These are phyloP conservation scores for Tricholoma terreum DNA, from an alignment of 768 basidiomycete genomes.

Conservation along the genomic window DNA sequence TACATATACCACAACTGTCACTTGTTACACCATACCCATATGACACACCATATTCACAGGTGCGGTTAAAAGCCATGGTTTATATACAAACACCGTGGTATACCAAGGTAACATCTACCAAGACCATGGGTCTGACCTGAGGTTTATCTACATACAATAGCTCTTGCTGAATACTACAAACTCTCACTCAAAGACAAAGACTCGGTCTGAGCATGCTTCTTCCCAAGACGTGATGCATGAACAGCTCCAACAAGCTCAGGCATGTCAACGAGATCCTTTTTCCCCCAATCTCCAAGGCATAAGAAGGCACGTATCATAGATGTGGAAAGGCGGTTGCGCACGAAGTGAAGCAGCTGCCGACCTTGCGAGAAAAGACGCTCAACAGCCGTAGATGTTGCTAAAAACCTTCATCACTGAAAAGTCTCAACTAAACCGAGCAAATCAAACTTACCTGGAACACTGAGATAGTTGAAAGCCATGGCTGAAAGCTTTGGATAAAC, in stretches of 20 bases:
- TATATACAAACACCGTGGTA: neutral
- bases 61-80: neutral
- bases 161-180: neutral
- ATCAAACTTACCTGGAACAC: no score
- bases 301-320: slow-evolving; percentile 12
- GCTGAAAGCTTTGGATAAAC: no score
- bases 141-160: neutral
- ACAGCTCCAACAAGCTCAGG: slow-evolving; percentile 5
- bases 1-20: neutral
- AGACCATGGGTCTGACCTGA: neutral
- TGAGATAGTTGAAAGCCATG: no score
- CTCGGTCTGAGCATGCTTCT: neutral
- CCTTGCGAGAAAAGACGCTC: slow-evolving; percentile 19
- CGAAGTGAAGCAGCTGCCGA: slow-evolving; percentile 17
- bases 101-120: neutral
- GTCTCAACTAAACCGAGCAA: no score
- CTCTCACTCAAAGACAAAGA: neutral
- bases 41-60: neutral
- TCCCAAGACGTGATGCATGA: neutral
- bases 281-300: slow-evolving; percentile 20
- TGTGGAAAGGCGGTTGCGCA: slow-evolving; percentile 14
- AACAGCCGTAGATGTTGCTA: no score
- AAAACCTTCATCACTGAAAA: no score
- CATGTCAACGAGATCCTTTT: slow-evolving; percentile 9
- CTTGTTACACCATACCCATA: neutral